Evolutionary conservation across 305 asterid species (phyloP).

Genomic region (Fraxinus xanthoxyloides): DNA sequence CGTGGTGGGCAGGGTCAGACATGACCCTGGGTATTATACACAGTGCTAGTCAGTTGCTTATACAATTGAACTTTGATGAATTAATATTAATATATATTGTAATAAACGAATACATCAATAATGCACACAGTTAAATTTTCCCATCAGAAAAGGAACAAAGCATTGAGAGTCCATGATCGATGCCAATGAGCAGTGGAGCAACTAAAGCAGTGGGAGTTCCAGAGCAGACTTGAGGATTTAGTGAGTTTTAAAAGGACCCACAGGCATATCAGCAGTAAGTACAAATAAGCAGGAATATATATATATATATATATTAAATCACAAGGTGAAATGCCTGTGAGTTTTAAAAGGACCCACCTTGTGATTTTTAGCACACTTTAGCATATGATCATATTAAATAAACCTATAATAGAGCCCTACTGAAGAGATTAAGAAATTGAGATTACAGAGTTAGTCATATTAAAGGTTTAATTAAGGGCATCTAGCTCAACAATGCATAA

Average conservation of each 20-base stretch:
- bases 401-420: not conserved
- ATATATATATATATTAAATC: too few species aligned
- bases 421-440: not conserved
- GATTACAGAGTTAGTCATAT: not conserved
- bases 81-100: not conserved
- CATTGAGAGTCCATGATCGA: not conserved
- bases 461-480: not conserved
- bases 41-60: not conserved
- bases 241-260: not conserved
- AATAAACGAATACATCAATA: not conserved
- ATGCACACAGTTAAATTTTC: not conserved
- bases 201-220: not conserved
- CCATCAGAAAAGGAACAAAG: conserved; percentile 3
- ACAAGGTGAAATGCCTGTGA: too few species aligned
- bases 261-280: not conserved
- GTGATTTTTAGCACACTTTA: not conserved
- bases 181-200: not conserved
- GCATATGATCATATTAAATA: not conserved
- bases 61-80: conserved; percentile 1
- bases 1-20: not conserved
- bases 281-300: not conserved
- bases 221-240: not conserved
- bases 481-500: not conserved
- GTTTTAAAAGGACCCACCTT: too few species aligned
- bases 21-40: not conserved